Evolutionary conservation across 2,329 filamentous ascomycete species (phyloP).

Genomic region (Cladophialophora immunda): DNA sequence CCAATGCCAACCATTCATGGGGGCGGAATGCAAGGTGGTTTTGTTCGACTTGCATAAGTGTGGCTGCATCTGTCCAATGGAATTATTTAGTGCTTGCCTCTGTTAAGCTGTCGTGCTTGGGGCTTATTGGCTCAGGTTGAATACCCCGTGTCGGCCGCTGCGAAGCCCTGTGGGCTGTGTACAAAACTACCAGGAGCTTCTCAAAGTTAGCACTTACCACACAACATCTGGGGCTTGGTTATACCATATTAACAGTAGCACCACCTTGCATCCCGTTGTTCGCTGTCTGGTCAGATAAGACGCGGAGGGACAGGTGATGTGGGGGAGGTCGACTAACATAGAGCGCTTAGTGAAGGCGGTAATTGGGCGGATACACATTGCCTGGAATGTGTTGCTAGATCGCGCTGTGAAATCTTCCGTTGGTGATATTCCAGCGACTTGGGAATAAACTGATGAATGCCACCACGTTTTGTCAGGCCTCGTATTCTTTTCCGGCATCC

Average conservation of each 20-base stretch:
- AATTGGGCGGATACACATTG: background rate
- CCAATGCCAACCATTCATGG: background rate
- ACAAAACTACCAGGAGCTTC: conserved; percentile 15
- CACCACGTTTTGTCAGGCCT: too few relatives aligned
- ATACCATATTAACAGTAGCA: background rate
- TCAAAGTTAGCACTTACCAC: background rate
- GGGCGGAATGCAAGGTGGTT: conserved; percentile 13
- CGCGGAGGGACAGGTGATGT: background rate
- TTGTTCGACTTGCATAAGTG: conserved; percentile 16
- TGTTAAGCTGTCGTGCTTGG: background rate
- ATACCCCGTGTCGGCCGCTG: background rate
- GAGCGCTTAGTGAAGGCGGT: background rate
- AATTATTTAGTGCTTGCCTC: background rate
- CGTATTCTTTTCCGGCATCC: too few relatives aligned
- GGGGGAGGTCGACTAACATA: background rate
- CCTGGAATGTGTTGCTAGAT: background rate
- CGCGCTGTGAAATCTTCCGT: background rate
- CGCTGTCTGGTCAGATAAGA: background rate
- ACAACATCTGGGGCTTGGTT: background rate
- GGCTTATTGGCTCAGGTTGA: background rate
- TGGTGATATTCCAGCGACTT: background rate
- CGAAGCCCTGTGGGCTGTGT: background rate
- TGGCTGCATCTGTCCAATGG: background rate
- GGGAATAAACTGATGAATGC: background rate
- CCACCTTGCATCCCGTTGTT: background rate